Evolutionary conservation across 148 eudicot species (phyloP), one percentile per base, ranked within the genome.

Genomic region (Persicaria tinctoria): DNA sequence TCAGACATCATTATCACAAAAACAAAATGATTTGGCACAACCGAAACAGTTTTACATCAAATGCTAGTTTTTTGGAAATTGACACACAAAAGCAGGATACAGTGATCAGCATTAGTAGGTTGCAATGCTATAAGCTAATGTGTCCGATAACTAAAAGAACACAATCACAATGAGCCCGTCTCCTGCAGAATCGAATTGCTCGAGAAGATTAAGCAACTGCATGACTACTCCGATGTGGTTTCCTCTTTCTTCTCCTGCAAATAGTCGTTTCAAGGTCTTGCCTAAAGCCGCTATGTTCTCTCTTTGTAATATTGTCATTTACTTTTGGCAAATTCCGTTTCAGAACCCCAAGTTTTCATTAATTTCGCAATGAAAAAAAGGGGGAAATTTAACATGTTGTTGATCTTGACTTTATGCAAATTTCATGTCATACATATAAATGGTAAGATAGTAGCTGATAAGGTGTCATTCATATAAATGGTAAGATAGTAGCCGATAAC

Each of bases 191-290:
- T 0, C 20, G 16, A 27, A 63, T 32, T 63, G 46, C n/a, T 20
- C 11, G 6, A 63, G 68, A 63, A 11, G 68, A 16, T 27, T 16
- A 32, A 63, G 32, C 27, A 27, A 17, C 4, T 63, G 46, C 68
- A 63, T 27, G 16, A 27, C 68, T 63, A 63, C 46, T 32, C 32
- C 46, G 68, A 63, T 11, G 12, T 66, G 70, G 68, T 70, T 73
- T 83, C 85, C 68, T 84, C 92, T 72, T 89, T 88, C 89, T 93
- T 93, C 78, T 83, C 74, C 56, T 79, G 83, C 86, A 90, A 23
- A 23, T 23, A 23, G 27, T 23, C 1, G 27, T 23, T 23, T 23
- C 1, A 1, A 23, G 27, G 27, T 23, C 27, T 23, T 23, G 27
- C 27, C 0, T 1, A 23, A 23, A 23, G 0, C 27, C 27, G 27